A percentile compares a stretch with the other conserved stretches of the same genome.
Evolutionary conservation across 495 filamentous ascomycete genomes (phyloP).

Genomic region (Xylona heveae): DNA sequence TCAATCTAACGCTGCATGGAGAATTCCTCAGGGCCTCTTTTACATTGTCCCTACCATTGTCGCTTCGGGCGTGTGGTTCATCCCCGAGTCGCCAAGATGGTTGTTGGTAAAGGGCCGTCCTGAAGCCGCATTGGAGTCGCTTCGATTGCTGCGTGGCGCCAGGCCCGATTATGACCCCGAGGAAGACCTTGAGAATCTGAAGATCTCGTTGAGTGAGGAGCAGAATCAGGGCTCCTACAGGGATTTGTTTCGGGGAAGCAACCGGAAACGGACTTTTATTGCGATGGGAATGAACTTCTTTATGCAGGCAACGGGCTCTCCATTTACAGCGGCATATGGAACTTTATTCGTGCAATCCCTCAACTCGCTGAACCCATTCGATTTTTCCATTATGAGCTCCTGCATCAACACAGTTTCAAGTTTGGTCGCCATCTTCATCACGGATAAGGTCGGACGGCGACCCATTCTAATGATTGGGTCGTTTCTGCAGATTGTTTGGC

Average conservation of each 20-base stretch:
- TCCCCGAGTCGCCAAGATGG: conserved; percentile 16
- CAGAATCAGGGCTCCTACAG: conserved; percentile 10
- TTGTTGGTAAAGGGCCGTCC: conserved; percentile 13
- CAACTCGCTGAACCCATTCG: conserved; percentile 16
- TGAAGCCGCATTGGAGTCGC: conserved; percentile 11
- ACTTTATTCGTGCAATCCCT: conserved; percentile 17
- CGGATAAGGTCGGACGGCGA: neutral
- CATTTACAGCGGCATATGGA: conserved; percentile 15
- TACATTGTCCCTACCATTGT: conserved; percentile 14
- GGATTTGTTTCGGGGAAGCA: conserved; percentile 13
- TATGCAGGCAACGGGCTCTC: conserved; percentile 16
- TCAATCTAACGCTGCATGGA: conserved; percentile 12
- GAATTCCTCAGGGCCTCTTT: conserved; percentile 14
- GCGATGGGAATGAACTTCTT: conserved; percentile 15
- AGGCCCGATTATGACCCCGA: conserved; percentile 6
- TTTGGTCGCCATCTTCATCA: conserved; percentile 1
- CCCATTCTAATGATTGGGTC: conserved; percentile 7
- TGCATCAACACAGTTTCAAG: conserved; percentile 2
- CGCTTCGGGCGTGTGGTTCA: conserved; percentile 14
- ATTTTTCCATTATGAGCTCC: conserved; percentile 9
- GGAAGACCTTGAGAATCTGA: conserved; percentile 7
- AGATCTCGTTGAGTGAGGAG: conserved; percentile 4
- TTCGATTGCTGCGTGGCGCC: conserved; percentile 8
- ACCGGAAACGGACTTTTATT: conserved; percentile 16
- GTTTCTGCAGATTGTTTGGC: conserved; percentile 5